Evolutionary conservation across 805 yeast species (phyloP).

Genomic region (Suhomyces tanzawaensis): DNA sequence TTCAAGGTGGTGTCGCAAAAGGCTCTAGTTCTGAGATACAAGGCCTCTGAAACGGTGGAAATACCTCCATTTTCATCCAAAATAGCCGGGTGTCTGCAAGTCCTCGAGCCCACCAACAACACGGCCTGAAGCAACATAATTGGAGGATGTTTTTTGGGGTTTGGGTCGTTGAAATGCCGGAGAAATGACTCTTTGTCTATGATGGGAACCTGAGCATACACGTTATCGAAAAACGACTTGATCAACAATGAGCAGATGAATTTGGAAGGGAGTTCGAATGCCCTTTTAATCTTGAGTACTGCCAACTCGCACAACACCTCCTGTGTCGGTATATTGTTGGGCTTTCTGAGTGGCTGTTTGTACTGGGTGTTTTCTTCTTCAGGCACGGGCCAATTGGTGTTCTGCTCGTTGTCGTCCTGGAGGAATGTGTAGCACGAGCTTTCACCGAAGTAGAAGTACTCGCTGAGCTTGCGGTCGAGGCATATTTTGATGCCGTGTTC

Average conservation of each 20-base stretch:
- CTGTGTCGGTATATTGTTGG: neutral
- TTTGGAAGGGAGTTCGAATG: conserved; percentile 9
- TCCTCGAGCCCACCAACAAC: conserved; percentile 7
- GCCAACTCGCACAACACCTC: conserved; percentile 7
- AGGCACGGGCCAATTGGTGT: neutral
- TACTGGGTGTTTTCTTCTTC: neutral
- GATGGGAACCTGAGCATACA: conserved; percentile 12
- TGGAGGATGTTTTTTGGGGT: conserved; percentile 11
- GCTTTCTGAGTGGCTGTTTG: neutral
- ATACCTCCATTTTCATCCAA: conserved; percentile 6
- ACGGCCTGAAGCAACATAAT: conserved; percentile 7
- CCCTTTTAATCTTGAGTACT: conserved; percentile 7
- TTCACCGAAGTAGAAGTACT: conserved; percentile 9
- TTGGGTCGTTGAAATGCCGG: conserved; percentile 8
- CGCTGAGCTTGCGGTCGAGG: conserved; percentile 4
- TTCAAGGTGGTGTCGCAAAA: conserved; percentile 6
- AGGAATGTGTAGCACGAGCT: conserved; percentile 11
- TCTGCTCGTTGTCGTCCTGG: conserved; percentile 1
- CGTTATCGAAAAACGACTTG: conserved; percentile 8
- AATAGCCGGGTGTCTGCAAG: conserved; percentile 9
- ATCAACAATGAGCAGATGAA: conserved; percentile 2
- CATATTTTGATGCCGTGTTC: conserved; percentile 2
- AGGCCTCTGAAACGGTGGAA: conserved; percentile 2
- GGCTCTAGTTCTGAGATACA: conserved; percentile 8
- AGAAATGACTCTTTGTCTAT: conserved; percentile 9